phyloP scores from a whole-genome alignment of 805 yeast species.

The Wickerhamomyces hampshirensis region DNA sequence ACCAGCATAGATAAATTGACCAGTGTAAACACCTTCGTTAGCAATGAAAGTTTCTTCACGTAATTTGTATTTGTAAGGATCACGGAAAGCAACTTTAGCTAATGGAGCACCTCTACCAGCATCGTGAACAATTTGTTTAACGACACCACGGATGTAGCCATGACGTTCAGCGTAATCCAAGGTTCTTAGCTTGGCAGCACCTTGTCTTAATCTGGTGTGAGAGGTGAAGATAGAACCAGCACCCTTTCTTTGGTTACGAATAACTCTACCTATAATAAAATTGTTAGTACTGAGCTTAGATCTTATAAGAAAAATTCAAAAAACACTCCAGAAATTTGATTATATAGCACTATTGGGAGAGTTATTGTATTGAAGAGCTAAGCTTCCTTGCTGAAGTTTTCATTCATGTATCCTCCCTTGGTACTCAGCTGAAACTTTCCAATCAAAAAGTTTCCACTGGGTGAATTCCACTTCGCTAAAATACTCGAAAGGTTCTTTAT shows the following conservation, averaged over 20 bases:
- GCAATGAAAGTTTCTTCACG: slow-evolving; percentile 99
- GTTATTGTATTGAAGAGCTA: too few relatives aligned
- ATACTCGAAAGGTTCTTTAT: too few relatives aligned
- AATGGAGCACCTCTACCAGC: slow-evolving; percentile 99
- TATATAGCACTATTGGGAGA: too few relatives aligned
- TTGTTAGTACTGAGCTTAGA: slow-evolving; percentile 10
- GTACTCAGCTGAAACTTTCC: too few relatives aligned
- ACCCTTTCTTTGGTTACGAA: slow-evolving; percentile 99
- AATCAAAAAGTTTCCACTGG: too few relatives aligned
- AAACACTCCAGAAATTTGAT: too few relatives aligned
- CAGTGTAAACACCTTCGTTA: slow-evolving; percentile 99
- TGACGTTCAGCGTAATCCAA: slow-evolving; percentile 99
- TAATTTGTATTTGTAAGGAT: slow-evolving; percentile 97
- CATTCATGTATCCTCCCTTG: too few relatives aligned
- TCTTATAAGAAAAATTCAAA: too few relatives aligned
- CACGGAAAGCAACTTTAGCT: slow-evolving; percentile 98
- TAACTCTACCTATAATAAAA: slow-evolving; percentile 81
- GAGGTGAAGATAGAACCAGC: slow-evolving; percentile 99
- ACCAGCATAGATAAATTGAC: slow-evolving; percentile 99
- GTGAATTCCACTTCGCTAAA: too few relatives aligned
- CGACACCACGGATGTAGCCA: slow-evolving; percentile 99
- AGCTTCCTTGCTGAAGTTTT: too few relatives aligned
- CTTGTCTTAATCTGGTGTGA: slow-evolving; percentile 99
- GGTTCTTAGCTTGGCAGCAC: slow-evolving; percentile 99
- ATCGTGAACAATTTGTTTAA: slow-evolving; percentile 97